Evolutionary conservation across 2,329 filamentous ascomycete genomes (phyloP), one percentile per base, ranked within the genome.

Genomic region (Aspergillus luchuensis): DNA sequence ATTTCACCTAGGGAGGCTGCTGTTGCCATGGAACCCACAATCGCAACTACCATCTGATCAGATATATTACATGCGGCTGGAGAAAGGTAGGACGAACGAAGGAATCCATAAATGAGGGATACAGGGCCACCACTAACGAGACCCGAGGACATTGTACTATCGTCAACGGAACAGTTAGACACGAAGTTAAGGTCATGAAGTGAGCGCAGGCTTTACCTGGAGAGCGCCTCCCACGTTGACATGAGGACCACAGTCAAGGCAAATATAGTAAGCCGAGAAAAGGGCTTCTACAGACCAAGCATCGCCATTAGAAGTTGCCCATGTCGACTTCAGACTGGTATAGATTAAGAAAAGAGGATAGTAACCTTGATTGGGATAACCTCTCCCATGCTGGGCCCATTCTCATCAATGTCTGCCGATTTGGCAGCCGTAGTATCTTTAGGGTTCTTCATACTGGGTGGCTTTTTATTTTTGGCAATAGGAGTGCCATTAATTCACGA

Each of bases 121-220:
- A 60, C 58, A 2, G 54, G 58, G 0, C 61, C 61, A 7, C 61
- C 61, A 43, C 50, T 60, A 8, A 63, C 25, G 5, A 63, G 45
- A 2, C 53, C 54, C 4, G 54, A 23, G 2, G 45, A 36, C 56
- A 56, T 58, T 2, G 54, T 57, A n/a, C 58, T 60, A 5, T 25
- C 43, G 30, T 38, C 17, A 11, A 33, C 21, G 15, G 19, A 19
- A 11, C n/a, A 5, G 11, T 19, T 13, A 17, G 25, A 15, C 8
- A 19, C 4, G 2, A 39, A 17, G 4, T 1, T 5, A 6, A 15
- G 3, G 2, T 10, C 5, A 25, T 17, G 15, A 2, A 53, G 4
- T 5, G 11, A 36, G 11, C 8, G 23, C 13, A 10, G 25, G 30
- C 17, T 21, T 6, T 13, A 53, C 51, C 51, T 19, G 0, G 51